Base-by-base conservation (phyloP, 257 asterid genomes). In the Solanum microdontum region DNA sequence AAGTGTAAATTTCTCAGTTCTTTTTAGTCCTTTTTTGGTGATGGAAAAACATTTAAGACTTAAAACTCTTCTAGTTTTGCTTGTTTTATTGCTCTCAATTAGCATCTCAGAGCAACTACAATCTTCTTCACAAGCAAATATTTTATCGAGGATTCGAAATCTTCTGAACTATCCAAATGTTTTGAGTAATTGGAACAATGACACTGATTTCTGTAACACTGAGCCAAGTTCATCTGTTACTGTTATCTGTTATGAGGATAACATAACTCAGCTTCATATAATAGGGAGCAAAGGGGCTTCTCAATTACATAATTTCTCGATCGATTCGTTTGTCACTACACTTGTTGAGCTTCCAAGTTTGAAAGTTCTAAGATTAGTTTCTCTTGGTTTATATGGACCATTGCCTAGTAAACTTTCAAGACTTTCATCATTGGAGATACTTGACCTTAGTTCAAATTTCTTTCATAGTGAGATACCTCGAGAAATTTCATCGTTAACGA, bases 361-460 rank as follows among this genome's bases (percentile, higher is more conserved):
- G 90, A 94, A 94, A 90, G 99, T 96, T 90, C 94, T 96, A 82
- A 93, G 88, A 51, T 89, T 95, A 90, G 94, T 93, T 85, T 96
- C 97, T 87, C 92, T 95, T 68, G 99, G 99, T 58, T 89, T 96
- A 84, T 94, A 97, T 95, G 98, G 99, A 5, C 89, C 90, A 30
- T 87, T 96, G 62, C 96, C 98, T 19, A 86, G 88, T 68, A 88
- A 91, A 45, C 55, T 94, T 36, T 76, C 90, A 30, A 93, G 89
- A 37, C 79, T 95, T 86, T 92, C 93, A 12, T 93, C 96, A 7
- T 85, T 95, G 21, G 99, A 96, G 87, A 95, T 95, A 91, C 88
- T 96, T 2, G 94, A 96, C 89, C 60, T 95, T 83, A 94, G 97
- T 43, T 94, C 95, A 26, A 96, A 96, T 92, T 94, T 91, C 94